Evolutionary conservation across 371 early-diverging fungal species (phyloP).

Genomic region (Lichtheimia ramosa): DNA sequence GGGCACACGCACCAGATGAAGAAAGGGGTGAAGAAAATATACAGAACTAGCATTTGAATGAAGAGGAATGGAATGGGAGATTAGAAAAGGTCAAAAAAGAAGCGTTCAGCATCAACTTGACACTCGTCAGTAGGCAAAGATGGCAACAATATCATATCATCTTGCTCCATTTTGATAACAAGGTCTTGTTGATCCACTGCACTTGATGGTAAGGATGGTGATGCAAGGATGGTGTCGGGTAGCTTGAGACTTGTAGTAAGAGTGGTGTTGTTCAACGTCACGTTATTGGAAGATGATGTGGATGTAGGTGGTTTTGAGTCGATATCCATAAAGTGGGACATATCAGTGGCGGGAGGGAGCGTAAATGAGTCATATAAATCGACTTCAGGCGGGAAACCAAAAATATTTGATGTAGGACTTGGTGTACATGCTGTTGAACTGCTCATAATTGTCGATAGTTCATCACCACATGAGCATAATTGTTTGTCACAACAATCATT

Average conservation of each 20-base stretch:
- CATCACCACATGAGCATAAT: conserved; percentile 18
- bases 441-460: conserved; percentile 18
- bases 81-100: conserved; percentile 25
- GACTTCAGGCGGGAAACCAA: conserved; percentile 12
- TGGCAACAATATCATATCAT: conserved; percentile 7
- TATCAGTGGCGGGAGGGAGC: conserved; percentile 33
- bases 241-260: conserved; percentile 3
- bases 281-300: conserved; percentile 1
- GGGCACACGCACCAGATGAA: neutral
- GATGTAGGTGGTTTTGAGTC: neutral
- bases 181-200: conserved; percentile 26
- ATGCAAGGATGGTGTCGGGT: conserved; percentile 15
- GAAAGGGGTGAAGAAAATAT: conserved; percentile 6
- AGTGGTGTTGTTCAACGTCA: conserved; percentile 14
- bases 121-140: conserved; percentile 16
- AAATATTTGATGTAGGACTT: conserved; percentile 27
- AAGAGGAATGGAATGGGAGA: conserved; percentile 4
- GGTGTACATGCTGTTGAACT: conserved; percentile 31
- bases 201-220: conserved; percentile 26
- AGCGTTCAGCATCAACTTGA: conserved; percentile 1
- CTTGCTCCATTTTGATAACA: conserved; percentile 24
- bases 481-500: conserved; percentile 1
- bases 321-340: conserved; percentile 8
- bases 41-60: neutral
- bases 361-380: conserved; percentile 38